A percentile compares a stretch with the other conserved stretches of the same genome.
Conservation (phyloP, 257 asterid species). For the Datura wrightii region DNA sequence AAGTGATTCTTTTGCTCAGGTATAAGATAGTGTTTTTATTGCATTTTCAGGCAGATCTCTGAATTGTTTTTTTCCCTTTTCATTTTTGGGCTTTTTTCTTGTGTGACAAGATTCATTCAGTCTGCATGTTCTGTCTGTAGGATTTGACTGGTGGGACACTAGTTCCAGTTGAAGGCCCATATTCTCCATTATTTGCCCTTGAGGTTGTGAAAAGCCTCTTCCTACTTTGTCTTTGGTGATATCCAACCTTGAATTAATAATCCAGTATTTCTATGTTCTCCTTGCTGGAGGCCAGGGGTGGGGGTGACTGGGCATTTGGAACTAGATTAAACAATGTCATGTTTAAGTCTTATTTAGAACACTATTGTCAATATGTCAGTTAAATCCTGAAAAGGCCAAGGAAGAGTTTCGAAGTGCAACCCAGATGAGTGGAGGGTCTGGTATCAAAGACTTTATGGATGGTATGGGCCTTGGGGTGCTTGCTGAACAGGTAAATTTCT, state of each 20-base stretch:
- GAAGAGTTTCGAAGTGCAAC: slow-evolving; percentile 79
- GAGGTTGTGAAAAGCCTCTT: slow-evolving; percentile 62
- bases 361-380: slow-evolving; percentile 51
- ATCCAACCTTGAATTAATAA: slow-evolving; percentile 13
- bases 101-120: slow-evolving; percentile 30
- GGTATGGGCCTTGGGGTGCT: slow-evolving; percentile 97
- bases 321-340: not conserved
- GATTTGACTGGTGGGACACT: slow-evolving; percentile 88
- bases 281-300: not conserved
- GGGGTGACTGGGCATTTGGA: not conserved
- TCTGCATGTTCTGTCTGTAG: slow-evolving; percentile 47
- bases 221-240: not conserved
- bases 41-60: not conserved
- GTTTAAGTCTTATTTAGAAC: slow-evolving; percentile 12
- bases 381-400: slow-evolving; percentile 94
- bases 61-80: not conserved
- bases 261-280: not conserved
- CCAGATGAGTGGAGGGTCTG: slow-evolving; percentile 80
- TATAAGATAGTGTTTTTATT: slow-evolving; percentile 37
- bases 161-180: slow-evolving; percentile 91
- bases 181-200: slow-evolving; percentile 93
- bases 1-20: slow-evolving; percentile 99
- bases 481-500: slow-evolving; percentile 80
- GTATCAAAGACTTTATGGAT: slow-evolving; percentile 96
- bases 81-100: not conserved